Base-by-base conservation (phyloP, 2,329 filamentous ascomycete species). In the Blastomyces gilchristii region DNA sequence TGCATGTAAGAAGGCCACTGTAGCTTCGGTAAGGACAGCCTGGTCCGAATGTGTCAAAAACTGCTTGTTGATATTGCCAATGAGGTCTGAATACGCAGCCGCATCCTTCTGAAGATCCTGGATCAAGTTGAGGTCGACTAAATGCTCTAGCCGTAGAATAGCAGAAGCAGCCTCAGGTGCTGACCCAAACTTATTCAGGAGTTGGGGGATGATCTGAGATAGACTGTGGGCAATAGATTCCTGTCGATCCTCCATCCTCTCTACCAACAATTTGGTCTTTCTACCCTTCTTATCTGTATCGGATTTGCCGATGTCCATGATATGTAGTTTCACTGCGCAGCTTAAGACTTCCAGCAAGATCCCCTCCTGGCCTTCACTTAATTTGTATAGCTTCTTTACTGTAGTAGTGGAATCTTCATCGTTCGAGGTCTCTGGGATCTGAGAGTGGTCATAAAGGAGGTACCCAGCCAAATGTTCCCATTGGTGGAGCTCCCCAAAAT, bases 131-230 rank as follows among this genome's bases (percentile, higher is more conserved):
- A 97, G 82, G 68, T 96, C 90, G 28, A 99, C 85, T 49, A 90
- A 85, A 71, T 93, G 90, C 72, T 95, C 90, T 53, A 99, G 80
- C 41, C 91, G 86, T 31, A 99, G 81, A 56, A 97, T 91, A 31
- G 89, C 85, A 11, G 91, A 89, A 1, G 92, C 91, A 31, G 93
- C 92, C 70, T 89, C 87, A 18, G 94, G 89, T 37, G 89, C 84
- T n/a, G 92, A 90, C 5, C 94, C 93, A 69, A 91, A 99, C 72
- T 97, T 97, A 76, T 88, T 96, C 60, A 99, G 80, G 1, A 99
- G 83, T 66, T 85, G 87, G 0, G 94, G 94, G 62, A 97, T 93
- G 16, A 89, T 81, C 47, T 83, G 81, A 9, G 91, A 90, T 47
- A 99, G 81, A 68, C 88, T 85, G 58, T 91, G 82, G 1, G 90